Evolutionary conservation across 345 rosid genomes (phyloP).

Genomic region (Noccaea caerulescens): DNA sequence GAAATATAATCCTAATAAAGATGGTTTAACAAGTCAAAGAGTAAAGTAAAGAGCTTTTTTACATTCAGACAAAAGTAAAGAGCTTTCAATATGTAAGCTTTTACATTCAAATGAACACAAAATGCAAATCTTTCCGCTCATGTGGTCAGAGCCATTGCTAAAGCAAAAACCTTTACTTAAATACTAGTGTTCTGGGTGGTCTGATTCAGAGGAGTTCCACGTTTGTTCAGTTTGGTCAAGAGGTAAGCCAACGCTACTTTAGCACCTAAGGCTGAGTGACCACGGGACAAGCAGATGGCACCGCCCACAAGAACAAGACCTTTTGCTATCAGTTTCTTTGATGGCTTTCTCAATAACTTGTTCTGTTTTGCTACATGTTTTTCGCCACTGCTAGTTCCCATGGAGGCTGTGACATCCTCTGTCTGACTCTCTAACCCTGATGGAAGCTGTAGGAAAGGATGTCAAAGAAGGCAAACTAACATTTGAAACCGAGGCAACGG

Average conservation of each 20-base stretch:
- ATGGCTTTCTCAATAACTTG: constrained; percentile 59
- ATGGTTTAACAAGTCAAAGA: no score
- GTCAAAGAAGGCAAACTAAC: constrained; percentile 16
- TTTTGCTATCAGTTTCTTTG: constrained; percentile 64
- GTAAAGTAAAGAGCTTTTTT: no score
- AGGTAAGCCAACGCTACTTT: constrained; percentile 85
- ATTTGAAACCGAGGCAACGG: background rate
- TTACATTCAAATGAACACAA: constrained; percentile 21
- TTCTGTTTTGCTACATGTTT: constrained; percentile 40
- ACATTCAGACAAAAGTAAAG: no score
- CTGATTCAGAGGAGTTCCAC: constrained; percentile 51
- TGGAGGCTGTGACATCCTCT: constrained; percentile 25
- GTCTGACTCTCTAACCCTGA: constrained; percentile 51
- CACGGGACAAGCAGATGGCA: constrained; percentile 70
- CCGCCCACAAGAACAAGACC: constrained; percentile 69
- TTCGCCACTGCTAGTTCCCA: constrained; percentile 20
- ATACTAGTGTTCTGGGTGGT: constrained; percentile 38
- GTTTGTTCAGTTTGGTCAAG: constrained; percentile 70
- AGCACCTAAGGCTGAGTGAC: constrained; percentile 71
- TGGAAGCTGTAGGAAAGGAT: constrained; percentile 58
- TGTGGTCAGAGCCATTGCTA: constrained; percentile 24
- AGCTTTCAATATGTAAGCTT: background rate
- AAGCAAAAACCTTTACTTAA: constrained; percentile 27
- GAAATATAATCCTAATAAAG: no score
- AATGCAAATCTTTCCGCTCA: background rate